phyloP scores from a whole-genome alignment of 1,284 basidiomycete species.

The Vanrija humicola region DNA sequence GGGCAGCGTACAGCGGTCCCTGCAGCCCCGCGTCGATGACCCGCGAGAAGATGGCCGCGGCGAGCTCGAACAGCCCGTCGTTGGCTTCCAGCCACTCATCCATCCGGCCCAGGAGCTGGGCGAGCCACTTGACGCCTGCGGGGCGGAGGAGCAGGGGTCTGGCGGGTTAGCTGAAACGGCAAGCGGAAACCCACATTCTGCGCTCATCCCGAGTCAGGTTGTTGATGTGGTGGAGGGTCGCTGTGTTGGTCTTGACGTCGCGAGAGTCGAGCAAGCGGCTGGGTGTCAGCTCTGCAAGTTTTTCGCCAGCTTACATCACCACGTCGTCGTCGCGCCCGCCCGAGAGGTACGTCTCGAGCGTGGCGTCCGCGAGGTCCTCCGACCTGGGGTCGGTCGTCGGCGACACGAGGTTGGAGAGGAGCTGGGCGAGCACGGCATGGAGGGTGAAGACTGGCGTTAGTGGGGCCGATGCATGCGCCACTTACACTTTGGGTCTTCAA shows the following conservation, averaged over 20 bases:
- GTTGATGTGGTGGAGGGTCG: constrained; percentile 64
- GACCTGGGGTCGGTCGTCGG: constrained; percentile 18
- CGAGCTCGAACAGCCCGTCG: constrained; percentile 67
- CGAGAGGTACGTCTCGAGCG: constrained; percentile 28
- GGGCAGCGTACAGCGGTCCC: constrained; percentile 3
- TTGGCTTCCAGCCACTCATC: constrained; percentile 60
- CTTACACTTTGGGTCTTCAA: constrained; percentile 38
- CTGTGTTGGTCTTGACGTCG: constrained; percentile 60
- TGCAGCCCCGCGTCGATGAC: constrained; percentile 48
- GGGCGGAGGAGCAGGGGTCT: constrained; percentile 10
- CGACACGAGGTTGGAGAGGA: constrained; percentile 44
- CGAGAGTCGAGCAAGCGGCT: constrained; percentile 70
- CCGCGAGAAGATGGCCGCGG: constrained; percentile 55
- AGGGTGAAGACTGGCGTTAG: constrained; percentile 31
- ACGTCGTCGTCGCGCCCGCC: constrained; percentile 52
- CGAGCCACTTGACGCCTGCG: constrained; percentile 27
- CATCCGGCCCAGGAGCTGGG: constrained; percentile 57
- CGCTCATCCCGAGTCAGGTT: constrained; percentile 63
- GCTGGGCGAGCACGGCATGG: constrained; percentile 35
- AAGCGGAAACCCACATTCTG: constrained; percentile 56
- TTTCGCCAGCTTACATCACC: constrained; percentile 63
- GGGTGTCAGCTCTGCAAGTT: constrained; percentile 8
- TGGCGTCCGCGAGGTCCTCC: constrained; percentile 15
- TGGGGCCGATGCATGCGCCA: neutral
- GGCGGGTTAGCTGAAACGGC: neutral